Percentiles rank a stretch among this genome's conserved stretches.
These are phyloP conservation scores for Tylopilus balloui DNA, from an alignment of 768 basidiomycete genomes.

Conservation along the genomic window DNA sequence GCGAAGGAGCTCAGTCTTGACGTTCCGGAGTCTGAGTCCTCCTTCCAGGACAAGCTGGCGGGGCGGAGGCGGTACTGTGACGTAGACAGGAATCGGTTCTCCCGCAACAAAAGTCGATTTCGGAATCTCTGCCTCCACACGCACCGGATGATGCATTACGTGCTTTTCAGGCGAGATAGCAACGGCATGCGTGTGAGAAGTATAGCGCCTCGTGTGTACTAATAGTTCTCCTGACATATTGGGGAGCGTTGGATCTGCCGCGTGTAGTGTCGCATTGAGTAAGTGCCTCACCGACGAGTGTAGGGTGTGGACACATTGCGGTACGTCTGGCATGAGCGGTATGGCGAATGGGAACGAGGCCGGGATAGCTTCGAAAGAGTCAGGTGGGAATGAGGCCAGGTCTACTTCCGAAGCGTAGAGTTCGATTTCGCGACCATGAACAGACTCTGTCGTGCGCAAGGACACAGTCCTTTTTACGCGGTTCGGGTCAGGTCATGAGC, in stretches of 20 bases:
- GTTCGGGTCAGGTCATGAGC: slow-evolving; percentile 12
- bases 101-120: slow-evolving; percentile 65
- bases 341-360: slow-evolving; percentile 76
- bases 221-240: slow-evolving; percentile 51
- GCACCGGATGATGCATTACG: slow-evolving; percentile 57
- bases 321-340: slow-evolving; percentile 72
- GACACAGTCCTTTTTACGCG: slow-evolving; percentile 51
- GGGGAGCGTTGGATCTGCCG: slow-evolving; percentile 36
- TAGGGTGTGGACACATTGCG: slow-evolving; percentile 75
- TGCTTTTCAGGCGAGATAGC: slow-evolving; percentile 57
- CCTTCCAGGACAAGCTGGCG: slow-evolving; percentile 62
- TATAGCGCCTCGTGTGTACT: slow-evolving; percentile 74
- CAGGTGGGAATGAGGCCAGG: slow-evolving; percentile 44
- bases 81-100: slow-evolving; percentile 75
- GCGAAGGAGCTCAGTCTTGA: slow-evolving; percentile 75
- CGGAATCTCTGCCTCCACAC: slow-evolving; percentile 66
- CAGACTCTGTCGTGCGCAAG: slow-evolving; percentile 62
- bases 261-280: slow-evolving; percentile 63
- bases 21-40: slow-evolving; percentile 73
- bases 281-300: slow-evolving; percentile 69
- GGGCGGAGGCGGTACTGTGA: slow-evolving; percentile 73
- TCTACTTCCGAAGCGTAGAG: slow-evolving; percentile 54
- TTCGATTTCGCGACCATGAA: slow-evolving; percentile 60
- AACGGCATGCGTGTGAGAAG: slow-evolving; percentile 56
- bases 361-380: slow-evolving; percentile 42